These are phyloP conservation scores for Acer campestre DNA, from an alignment of 345 rosid genomes.

Conservation along the genomic window DNA sequence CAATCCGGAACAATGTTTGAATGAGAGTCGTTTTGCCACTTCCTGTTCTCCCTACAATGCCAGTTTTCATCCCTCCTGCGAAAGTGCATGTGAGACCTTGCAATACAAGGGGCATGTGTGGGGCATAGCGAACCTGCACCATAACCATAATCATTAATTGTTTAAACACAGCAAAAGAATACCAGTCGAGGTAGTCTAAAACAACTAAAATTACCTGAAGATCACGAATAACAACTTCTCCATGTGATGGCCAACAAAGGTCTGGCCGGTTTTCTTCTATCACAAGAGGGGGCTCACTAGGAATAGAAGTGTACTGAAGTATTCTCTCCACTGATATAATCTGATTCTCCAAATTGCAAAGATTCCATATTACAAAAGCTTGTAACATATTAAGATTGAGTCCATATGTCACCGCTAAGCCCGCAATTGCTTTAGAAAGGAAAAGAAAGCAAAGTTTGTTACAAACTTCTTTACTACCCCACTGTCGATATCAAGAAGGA, in stretches of 20 bases:
- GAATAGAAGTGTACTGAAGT: conserved; percentile 52
- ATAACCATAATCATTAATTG: background rate
- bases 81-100: conserved; percentile 56
- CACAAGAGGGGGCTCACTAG: conserved; percentile 64
- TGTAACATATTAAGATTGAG: conserved; percentile 54
- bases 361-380: conserved; percentile 46
- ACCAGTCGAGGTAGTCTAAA: background rate
- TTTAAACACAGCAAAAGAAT: background rate
- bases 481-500: background rate
- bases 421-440: conserved; percentile 46
- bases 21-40: conserved; percentile 69
- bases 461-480: background rate
- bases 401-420: conserved; percentile 57
- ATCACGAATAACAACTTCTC: conserved; percentile 52
- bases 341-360: conserved; percentile 50
- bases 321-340: conserved; percentile 68
- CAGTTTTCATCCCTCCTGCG: conserved; percentile 51
- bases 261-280: conserved; percentile 52
- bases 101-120: conserved; percentile 58
- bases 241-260: conserved; percentile 57
- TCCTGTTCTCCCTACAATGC: conserved; percentile 70
- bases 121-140: conserved; percentile 51
- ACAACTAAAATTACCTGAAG: conserved; percentile 40
- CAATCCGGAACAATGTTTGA: conserved; percentile 60
- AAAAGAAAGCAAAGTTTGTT: background rate